Conservation (phyloP, 345 rosid species). For the Aegle marmelos region DNA sequence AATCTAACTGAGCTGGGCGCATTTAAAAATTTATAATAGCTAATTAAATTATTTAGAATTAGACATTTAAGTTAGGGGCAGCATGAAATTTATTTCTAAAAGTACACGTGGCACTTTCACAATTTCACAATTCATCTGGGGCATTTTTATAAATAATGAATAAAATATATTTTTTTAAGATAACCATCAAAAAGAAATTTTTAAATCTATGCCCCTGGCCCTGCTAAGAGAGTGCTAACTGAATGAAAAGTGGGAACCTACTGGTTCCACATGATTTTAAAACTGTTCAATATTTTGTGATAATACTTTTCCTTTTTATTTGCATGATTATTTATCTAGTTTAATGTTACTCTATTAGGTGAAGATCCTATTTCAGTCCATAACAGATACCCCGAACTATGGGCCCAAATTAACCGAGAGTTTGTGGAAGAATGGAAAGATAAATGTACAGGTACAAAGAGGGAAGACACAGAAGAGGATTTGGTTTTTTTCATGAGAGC, state of each 20-base stretch:
- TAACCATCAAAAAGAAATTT: too few species aligned
- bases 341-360: constrained; percentile 30
- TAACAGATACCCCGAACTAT: constrained; percentile 73
- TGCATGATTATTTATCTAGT: not conserved
- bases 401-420: constrained; percentile 70
- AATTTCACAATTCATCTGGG: too few species aligned
- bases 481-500: constrained; percentile 74
- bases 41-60: too few species aligned
- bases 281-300: not conserved
- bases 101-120: too few species aligned
- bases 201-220: too few species aligned
- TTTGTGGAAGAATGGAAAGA: constrained; percentile 66
- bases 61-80: too few species aligned
- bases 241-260: not conserved
- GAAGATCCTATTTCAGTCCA: constrained; percentile 70
- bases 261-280: not conserved
- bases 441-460: constrained; percentile 24
- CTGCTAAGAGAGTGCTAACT: not conserved
- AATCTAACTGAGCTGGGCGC: too few species aligned
- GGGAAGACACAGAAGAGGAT: constrained; percentile 38
- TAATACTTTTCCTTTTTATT: not conserved
- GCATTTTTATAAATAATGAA: too few species aligned
- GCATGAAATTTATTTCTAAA: too few species aligned
- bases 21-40: too few species aligned
- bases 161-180: too few species aligned